phyloP scores from a whole-genome alignment of 805 yeast species.

The Kazachstania martiniae region DNA sequence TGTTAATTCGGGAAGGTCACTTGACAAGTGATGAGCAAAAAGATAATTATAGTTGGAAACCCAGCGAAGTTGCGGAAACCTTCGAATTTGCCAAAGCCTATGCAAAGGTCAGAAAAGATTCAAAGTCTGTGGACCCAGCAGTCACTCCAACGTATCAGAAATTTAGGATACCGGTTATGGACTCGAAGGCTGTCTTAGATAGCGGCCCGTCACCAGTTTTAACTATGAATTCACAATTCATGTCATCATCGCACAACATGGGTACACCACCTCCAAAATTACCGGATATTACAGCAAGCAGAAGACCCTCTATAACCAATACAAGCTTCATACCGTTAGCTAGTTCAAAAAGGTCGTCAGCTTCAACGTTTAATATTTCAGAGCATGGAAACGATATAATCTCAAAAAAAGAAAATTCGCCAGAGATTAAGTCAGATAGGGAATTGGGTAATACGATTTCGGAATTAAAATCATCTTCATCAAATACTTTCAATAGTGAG shows the following conservation, averaged over 20 bases:
- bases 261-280: conserved; percentile 10
- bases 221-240: conserved; percentile 16
- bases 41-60: conserved; percentile 56
- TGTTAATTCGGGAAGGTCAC: conserved; percentile 35
- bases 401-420: too few relatives aligned
- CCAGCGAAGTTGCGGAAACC: conserved; percentile 48
- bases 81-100: conserved; percentile 39
- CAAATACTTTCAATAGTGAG: conserved; percentile 4
- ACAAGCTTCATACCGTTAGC: conserved; percentile 10
- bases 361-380: conserved; percentile 1
- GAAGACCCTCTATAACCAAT: conserved; percentile 14
- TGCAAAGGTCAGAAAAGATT: conserved; percentile 21
- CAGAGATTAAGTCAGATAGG: too few relatives aligned
- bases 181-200: conserved; percentile 18
- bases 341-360: conserved; percentile 3
- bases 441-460: too few relatives aligned
- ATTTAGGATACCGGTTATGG: conserved; percentile 19
- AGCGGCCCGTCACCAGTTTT: conserved; percentile 23
- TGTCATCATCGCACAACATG: conserved; percentile 7
- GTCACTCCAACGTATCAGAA: conserved; percentile 13
- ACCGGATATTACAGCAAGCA: conserved; percentile 16
- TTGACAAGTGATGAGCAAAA: conserved; percentile 35
- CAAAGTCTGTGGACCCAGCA: conserved; percentile 7
- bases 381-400: too few relatives aligned
- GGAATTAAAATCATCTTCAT: too few relatives aligned